These are phyloP conservation scores for Umbilicaria muhlenbergii DNA, from an alignment of 495 filamentous ascomycete species.

Conservation along the genomic window DNA sequence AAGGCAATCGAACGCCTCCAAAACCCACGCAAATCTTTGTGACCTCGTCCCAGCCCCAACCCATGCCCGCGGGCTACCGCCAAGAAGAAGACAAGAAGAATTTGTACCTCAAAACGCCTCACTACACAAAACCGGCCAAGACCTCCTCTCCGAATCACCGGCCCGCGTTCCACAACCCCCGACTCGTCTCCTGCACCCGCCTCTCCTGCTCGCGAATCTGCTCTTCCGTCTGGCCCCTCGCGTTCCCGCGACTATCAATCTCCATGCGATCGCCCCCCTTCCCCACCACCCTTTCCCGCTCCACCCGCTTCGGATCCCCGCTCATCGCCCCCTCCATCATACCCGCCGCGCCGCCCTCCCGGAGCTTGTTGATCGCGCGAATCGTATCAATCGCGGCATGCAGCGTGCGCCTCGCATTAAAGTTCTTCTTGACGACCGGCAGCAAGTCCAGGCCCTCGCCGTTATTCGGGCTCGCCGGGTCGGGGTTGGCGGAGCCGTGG, in stretches of 20 bases:
- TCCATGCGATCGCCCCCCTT: constrained; percentile 24
- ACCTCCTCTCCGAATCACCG: constrained; percentile 2
- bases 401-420: constrained; percentile 85
- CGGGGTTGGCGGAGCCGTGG: constrained; percentile 13
- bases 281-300: constrained; percentile 15
- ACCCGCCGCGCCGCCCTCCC: constrained; percentile 58
- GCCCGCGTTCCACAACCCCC: constrained; percentile 39
- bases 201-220: constrained; percentile 48
- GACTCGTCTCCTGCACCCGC: constrained; percentile 41
- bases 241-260: constrained; percentile 42
- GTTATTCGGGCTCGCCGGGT: constrained; percentile 11
- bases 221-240: constrained; percentile 46
- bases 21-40: no score
- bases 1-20: no score
- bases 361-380: constrained; percentile 90
- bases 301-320: constrained; percentile 37
- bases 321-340: constrained; percentile 72
- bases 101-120: no score
- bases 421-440: constrained; percentile 95
- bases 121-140: no score
- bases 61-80: no score
- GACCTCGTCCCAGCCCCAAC: no score
- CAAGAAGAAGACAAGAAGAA: no score
- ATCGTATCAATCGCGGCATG: constrained; percentile 97
- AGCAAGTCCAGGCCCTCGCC: constrained; percentile 57